Evolutionary conservation across 2,329 filamentous ascomycete genomes (phyloP).

Genomic region (Aquanectria penicillioides): DNA sequence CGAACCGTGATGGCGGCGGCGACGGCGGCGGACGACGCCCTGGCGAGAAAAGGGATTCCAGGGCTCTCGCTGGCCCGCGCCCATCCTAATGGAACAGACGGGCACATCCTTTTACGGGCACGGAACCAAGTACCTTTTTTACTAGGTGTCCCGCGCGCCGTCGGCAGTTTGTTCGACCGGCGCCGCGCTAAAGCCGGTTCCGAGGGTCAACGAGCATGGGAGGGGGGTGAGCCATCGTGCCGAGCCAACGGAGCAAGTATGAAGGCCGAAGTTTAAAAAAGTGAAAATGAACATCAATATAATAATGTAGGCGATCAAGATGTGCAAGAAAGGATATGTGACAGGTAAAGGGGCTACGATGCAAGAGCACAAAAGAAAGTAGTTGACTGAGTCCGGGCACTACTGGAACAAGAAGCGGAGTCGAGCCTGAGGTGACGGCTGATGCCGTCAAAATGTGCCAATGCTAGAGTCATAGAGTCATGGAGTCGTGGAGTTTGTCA

Average conservation of each 20-base stretch:
- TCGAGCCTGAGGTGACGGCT: background rate
- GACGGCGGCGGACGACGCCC: background rate
- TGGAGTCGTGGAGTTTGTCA: background rate
- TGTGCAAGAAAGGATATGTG: background rate
- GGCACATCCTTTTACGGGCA: background rate
- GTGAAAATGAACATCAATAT: background rate
- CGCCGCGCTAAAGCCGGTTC: conserved; percentile 26
- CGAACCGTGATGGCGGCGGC: background rate
- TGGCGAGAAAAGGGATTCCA: background rate
- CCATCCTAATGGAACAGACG: background rate
- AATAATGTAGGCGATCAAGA: no score
- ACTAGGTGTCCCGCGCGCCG: conserved; percentile 14
- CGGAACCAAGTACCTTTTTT: background rate
- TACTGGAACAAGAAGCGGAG: conserved; percentile 1
- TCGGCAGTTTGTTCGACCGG: conserved; percentile 12
- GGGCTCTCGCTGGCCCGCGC: background rate
- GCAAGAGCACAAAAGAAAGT: no score
- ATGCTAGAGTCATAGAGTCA: background rate
- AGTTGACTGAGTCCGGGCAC: background rate
- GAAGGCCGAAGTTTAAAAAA: background rate
- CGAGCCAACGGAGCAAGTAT: background rate
- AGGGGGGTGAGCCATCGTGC: background rate
- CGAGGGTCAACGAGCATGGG: conserved; percentile 7
- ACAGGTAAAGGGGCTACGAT: no score
- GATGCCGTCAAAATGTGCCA: background rate